A percentile compares a stretch with the other conserved stretches of the same genome.
These are phyloP conservation scores for Saturnispora galanensis DNA, from an alignment of 805 yeast genomes.

Conservation along the genomic window DNA sequence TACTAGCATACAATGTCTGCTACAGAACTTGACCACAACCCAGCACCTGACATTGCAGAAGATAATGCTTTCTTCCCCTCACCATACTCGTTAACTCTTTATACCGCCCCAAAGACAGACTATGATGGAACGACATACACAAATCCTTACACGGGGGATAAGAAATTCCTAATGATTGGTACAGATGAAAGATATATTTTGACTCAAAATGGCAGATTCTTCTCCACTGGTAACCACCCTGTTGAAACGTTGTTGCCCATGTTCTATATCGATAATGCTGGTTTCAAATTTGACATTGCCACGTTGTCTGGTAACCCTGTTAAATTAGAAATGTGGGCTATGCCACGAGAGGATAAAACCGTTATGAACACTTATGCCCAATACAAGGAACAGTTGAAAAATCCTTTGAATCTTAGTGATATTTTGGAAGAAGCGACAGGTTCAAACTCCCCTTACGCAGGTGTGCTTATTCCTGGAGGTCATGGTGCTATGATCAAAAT, in stretches of 20 bases:
- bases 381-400: not conserved
- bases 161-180: slow-evolving; percentile 4
- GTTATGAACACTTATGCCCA: slow-evolving; percentile 6
- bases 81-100: slow-evolving; percentile 10
- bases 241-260: slow-evolving; percentile 9
- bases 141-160: slow-evolving; percentile 4
- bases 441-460: slow-evolving; percentile 7
- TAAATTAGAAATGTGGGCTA: slow-evolving; percentile 10
- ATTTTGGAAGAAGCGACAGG: slow-evolving; percentile 2
- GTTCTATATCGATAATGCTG: slow-evolving; percentile 9
- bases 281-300: slow-evolving; percentile 9
- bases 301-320: slow-evolving; percentile 10
- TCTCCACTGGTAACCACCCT: slow-evolving; percentile 11
- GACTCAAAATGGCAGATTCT: slow-evolving; percentile 8
- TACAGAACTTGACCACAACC: slow-evolving; percentile 3
- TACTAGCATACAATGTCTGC: not conserved
- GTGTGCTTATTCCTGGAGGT: slow-evolving; percentile 11
- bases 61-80: slow-evolving; percentile 10
- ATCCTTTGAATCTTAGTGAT: slow-evolving; percentile 2
- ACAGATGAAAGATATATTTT: slow-evolving; percentile 10
- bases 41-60: slow-evolving; percentile 10
- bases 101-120: slow-evolving; percentile 6
- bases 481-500: slow-evolving; percentile 8
- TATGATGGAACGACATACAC: slow-evolving; percentile 10
- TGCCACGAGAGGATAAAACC: slow-evolving; percentile 9